Base-by-base conservation (phyloP, 306 rosid genomes). In the Potentilla sterilis region DNA sequence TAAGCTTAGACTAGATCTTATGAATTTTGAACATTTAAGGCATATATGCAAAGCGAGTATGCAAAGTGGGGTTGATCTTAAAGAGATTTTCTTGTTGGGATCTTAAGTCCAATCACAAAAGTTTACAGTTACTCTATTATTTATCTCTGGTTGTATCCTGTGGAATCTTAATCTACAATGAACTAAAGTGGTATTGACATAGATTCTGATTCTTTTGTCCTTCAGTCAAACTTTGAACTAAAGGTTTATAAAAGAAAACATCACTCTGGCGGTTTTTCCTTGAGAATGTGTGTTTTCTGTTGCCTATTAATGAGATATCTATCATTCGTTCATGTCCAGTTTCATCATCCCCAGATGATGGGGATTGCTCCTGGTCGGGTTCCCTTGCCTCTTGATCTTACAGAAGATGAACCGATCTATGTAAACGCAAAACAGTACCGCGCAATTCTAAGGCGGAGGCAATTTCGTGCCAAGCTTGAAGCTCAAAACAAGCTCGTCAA, bases 381-480 rank as follows among this genome's bases (percentile, higher is more conserved):
- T 68, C 90, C 89, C 9, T 82, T 88, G 75, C 93, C 91, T 21
- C 81, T 83, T 47, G 87, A 77, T 71, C 55, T 83, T 5, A 65
- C 73, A 6, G 89, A 89, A 48, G 87, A 80, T 69, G 87, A 80
- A 41, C 87, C 87, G 13, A 83, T 81, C 43, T 81, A 81, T 68
- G 85, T 81, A 72, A 81, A 81, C 10, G 78, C 85, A 16, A 81
- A 81, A 49, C 85, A 81, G 81, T 81, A 77, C 75, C 67, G 72
- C 2, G 85, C 85, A 57, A 81, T 77, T 34, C 61, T 81, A 8
- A 67, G 85, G 85, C 69, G 81, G 67, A 77, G 85, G 62, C 75
- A 77, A 76, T 81, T 46, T 51, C 78, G 81, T 32, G 76, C 81
- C n/a, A 81, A 81, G 81, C 85, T 81, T 51, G 85, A 81, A 81